These are phyloP conservation scores for Biscutella auriculata DNA, from an alignment of 441 rosid species.

Conservation along the genomic window DNA sequence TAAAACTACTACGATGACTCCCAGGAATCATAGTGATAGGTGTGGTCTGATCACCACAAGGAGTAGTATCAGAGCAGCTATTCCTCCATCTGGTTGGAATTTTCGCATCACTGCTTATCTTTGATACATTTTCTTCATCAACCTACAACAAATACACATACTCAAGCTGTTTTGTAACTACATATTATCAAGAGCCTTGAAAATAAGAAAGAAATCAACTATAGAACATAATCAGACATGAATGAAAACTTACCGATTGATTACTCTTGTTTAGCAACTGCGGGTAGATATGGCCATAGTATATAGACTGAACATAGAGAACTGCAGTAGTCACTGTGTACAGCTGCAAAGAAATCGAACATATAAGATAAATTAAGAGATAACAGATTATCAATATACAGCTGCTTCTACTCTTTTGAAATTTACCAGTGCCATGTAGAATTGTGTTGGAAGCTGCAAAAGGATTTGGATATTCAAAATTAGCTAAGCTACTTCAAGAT, in stretches of 20 bases:
- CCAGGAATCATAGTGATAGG: conserved; percentile 58
- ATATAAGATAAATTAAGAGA: no score
- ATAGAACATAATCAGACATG: no score
- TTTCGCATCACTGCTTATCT: conserved; percentile 16
- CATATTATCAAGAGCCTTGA: not conserved
- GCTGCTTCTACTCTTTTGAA: no score
- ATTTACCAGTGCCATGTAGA: conserved; percentile 17
- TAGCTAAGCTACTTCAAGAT: conserved; percentile 2
- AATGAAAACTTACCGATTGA: conserved; percentile 19
- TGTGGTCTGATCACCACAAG: conserved; percentile 27
- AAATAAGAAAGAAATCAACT: no score
- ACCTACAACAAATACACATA: conserved; percentile 19
- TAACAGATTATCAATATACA: no score
- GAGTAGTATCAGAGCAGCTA: conserved; percentile 14
- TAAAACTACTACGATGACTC: conserved; percentile 26
- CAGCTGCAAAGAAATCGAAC: conserved; percentile 17
- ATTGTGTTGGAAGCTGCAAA: conserved; percentile 87
- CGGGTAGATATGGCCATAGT: conserved; percentile 56
- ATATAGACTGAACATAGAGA: conserved; percentile 48
- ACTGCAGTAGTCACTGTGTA: conserved; percentile 44
- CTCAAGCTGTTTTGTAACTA: not conserved
- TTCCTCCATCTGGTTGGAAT: conserved; percentile 25
- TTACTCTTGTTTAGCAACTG: conserved; percentile 25
- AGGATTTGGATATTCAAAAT: conserved; percentile 9
- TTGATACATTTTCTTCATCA: conserved; percentile 19